Conservation (phyloP, 2,329 filamentous ascomycete genomes). For the Penicillium psychrosexuale region DNA sequence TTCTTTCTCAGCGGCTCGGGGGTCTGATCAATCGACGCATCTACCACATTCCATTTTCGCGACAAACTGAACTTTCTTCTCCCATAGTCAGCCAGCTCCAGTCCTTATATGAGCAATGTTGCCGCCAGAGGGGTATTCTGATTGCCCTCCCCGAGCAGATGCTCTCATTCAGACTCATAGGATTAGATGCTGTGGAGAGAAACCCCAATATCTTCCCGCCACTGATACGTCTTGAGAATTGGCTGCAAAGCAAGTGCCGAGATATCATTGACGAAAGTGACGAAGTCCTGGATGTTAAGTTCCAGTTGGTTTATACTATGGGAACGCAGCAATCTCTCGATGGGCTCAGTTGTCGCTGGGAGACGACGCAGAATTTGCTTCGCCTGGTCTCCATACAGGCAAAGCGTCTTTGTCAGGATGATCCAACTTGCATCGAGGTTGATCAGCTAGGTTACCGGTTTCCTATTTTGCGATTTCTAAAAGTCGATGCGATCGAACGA, state of each 20-base stretch:
- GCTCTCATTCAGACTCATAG: not conserved
- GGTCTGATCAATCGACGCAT: not conserved
- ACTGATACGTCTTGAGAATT: not conserved
- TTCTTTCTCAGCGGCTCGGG: not conserved
- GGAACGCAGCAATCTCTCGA: not conserved
- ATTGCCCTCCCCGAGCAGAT: not conserved
- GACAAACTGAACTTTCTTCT: not conserved
- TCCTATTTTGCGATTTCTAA: not conserved
- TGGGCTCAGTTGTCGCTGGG: not conserved
- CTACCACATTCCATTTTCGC: not conserved
- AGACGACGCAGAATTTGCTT: not conserved
- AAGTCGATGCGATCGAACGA: not conserved
- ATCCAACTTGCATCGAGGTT: not conserved
- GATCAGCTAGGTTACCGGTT: not conserved
- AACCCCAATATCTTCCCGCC: not conserved
- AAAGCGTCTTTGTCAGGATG: not conserved
- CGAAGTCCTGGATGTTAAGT: not conserved
- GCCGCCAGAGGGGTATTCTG: not conserved
- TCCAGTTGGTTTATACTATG: not conserved
- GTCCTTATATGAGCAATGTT: not conserved
- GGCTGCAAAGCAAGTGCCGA: not conserved
- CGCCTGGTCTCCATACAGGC: not conserved
- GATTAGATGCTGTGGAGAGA: not conserved
- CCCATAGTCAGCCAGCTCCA: not conserved
- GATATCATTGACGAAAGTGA: not conserved